These are phyloP conservation scores for Syzygium aromaticum DNA, from an alignment of 345 rosid genomes.

Conservation along the genomic window DNA sequence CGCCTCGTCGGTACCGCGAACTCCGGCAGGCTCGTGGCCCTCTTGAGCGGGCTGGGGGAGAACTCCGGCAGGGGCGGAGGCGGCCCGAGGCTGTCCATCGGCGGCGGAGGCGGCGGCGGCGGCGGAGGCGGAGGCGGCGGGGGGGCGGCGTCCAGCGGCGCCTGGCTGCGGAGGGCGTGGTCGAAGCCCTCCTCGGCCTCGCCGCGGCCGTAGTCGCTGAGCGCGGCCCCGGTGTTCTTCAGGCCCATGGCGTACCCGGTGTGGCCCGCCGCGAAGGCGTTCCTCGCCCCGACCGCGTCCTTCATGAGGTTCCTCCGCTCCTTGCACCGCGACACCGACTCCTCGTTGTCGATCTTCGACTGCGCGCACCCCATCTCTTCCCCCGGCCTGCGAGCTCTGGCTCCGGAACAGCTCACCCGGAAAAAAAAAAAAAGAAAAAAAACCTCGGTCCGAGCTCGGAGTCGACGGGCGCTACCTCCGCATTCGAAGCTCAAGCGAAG, in stretches of 20 bases:
- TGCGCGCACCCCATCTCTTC: constrained; percentile 85
- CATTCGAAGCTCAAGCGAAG: background rate
- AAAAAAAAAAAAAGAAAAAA: no score
- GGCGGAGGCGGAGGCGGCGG: constrained; percentile 45
- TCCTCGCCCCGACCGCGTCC: constrained; percentile 74
- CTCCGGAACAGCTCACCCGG: no score
- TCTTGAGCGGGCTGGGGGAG: constrained; percentile 75
- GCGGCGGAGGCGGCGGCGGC: constrained; percentile 47
- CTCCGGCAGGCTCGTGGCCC: constrained; percentile 62
- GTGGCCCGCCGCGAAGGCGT: constrained; percentile 79
- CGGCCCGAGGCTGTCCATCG: constrained; percentile 50
- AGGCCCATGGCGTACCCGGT: constrained; percentile 63
- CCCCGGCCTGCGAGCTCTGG: no score
- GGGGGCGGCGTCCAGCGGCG: constrained; percentile 24
- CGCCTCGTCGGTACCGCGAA: background rate
- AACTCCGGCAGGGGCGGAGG: constrained; percentile 76
- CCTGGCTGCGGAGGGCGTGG: constrained; percentile 17
- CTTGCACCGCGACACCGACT: constrained; percentile 75
- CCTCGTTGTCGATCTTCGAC: constrained; percentile 83
- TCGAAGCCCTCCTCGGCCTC: constrained; percentile 40
- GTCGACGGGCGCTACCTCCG: background rate
- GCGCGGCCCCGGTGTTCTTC: constrained; percentile 84
- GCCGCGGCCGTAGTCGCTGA: constrained; percentile 83
- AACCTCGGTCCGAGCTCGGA: background rate
- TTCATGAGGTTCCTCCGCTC: constrained; percentile 71